These are phyloP conservation scores for Penstemon barbatus DNA, from an alignment of 257 asterid genomes.

Conservation along the genomic window DNA sequence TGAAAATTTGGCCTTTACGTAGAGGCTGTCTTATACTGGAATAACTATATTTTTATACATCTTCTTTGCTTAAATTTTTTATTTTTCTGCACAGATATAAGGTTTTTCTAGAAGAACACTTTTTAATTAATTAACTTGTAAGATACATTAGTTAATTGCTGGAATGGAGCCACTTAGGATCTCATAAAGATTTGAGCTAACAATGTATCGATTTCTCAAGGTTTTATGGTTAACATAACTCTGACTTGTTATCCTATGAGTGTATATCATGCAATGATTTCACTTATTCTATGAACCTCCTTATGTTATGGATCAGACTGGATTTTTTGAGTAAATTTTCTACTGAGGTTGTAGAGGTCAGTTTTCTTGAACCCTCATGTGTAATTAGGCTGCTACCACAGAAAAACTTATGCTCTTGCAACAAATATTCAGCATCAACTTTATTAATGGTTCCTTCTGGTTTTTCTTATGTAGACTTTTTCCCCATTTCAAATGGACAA, in stretches of 20 bases:
- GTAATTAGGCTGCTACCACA: constrained; percentile 12
- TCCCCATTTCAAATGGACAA: constrained; percentile 46
- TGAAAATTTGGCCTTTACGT: background rate
- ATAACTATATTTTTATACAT: background rate
- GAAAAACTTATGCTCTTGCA: constrained; percentile 9
- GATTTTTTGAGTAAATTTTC: background rate
- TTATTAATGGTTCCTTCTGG: constrained; percentile 18
- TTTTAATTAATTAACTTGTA: background rate
- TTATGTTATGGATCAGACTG: background rate
- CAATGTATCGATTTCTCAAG: background rate
- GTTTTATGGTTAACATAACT: background rate
- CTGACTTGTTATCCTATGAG: background rate
- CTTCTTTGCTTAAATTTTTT: background rate
- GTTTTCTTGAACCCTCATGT: background rate
- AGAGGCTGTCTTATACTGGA: background rate
- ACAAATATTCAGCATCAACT: constrained; percentile 8
- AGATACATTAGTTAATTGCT: background rate
- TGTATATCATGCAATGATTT: background rate
- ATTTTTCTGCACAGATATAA: background rate
- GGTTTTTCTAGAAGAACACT: background rate
- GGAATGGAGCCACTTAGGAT: background rate
- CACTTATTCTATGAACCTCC: background rate
- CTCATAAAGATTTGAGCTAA: background rate
- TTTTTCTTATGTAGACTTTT: constrained; percentile 31
- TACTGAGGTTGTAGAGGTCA: background rate